A percentile compares a stretch with the other conserved stretches of the same genome.
These are phyloP conservation scores for Penicillium sp. DNA, from an alignment of 2,329 filamentous ascomycete genomes.

Conservation along the genomic window DNA sequence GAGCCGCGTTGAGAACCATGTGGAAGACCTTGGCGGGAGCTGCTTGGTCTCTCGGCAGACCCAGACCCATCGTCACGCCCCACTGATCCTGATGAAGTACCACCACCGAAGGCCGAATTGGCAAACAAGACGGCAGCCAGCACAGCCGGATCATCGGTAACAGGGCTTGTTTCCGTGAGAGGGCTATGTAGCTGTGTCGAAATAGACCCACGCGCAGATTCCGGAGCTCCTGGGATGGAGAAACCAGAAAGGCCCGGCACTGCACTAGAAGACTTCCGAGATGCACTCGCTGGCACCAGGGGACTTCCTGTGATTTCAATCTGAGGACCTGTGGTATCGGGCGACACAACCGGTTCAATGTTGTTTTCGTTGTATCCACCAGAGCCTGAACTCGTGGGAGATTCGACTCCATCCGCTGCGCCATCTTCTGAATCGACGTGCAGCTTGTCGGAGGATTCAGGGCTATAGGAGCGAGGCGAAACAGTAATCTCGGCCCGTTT, in stretches of 20 bases:
- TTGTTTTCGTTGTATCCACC: slow-evolving; percentile 33
- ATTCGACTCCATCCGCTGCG: slow-evolving; percentile 16
- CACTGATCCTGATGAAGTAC: slow-evolving; percentile 10
- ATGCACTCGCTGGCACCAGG: slow-evolving; percentile 15
- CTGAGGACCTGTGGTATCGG: slow-evolving; percentile 35
- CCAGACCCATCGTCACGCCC: slow-evolving; percentile 17
- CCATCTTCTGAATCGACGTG: slow-evolving; percentile 4
- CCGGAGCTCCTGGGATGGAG: slow-evolving; percentile 22
- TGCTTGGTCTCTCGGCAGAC: slow-evolving; percentile 27
- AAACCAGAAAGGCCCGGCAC: slow-evolving; percentile 29
- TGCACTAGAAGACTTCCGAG: slow-evolving; percentile 34
- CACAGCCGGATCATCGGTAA: slow-evolving; percentile 27
- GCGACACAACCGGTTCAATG: slow-evolving; percentile 35
- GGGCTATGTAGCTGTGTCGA: slow-evolving; percentile 17
- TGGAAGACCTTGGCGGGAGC: slow-evolving; percentile 27
- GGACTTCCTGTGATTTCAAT: slow-evolving; percentile 36
- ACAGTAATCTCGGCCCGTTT: slow-evolving; percentile 23
- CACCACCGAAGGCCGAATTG: slow-evolving; percentile 18
- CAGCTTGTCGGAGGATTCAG: slow-evolving; percentile 18
- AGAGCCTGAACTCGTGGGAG: slow-evolving; percentile 15
- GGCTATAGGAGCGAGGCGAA: slow-evolving; percentile 39
- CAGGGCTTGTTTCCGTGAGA: slow-evolving; percentile 15
- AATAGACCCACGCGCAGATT: slow-evolving; percentile 13
- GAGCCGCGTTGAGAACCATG: slow-evolving; percentile 19
- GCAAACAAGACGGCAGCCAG: slow-evolving; percentile 31